Percentiles rank a stretch among this genome's conserved stretches.
These are phyloP conservation scores for Dioscorea cayenensis DNA, from an alignment of 116 monocot genomes.

Conservation along the genomic window DNA sequence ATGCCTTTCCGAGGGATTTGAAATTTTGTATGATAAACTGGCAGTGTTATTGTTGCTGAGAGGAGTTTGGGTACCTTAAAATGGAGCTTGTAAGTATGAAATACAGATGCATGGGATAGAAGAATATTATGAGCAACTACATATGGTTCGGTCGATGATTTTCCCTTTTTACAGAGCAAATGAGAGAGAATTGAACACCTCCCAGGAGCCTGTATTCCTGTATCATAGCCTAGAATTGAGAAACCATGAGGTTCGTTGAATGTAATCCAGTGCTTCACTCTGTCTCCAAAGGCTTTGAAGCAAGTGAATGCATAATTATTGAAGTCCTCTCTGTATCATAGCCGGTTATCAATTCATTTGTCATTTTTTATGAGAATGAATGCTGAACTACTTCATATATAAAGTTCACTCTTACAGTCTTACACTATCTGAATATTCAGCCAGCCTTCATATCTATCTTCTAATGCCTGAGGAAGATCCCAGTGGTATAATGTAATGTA, in stretches of 20 bases:
- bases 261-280: constrained; percentile 80
- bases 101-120: constrained; percentile 57
- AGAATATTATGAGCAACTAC: constrained; percentile 59
- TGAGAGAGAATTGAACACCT: constrained; percentile 57
- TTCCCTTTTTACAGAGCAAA: constrained; percentile 42
- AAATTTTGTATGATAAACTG: neutral
- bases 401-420: constrained; percentile 29
- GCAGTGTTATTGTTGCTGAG: neutral
- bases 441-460: constrained; percentile 73
- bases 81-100: constrained; percentile 39
- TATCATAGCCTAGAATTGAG: constrained; percentile 53
- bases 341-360: neutral
- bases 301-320: constrained; percentile 51
- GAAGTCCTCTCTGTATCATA: constrained; percentile 49
- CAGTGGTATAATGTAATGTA: constrained; percentile 69
- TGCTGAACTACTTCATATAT: neutral
- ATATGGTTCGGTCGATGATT: constrained; percentile 66
- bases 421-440: constrained; percentile 56
- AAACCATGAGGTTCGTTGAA: constrained; percentile 65
- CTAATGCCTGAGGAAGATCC: constrained; percentile 71
- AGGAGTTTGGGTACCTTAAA: constrained; percentile 35
- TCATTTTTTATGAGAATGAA: neutral
- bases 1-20: neutral
- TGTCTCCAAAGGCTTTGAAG: constrained; percentile 61
- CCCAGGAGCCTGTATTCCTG: constrained; percentile 62